These are phyloP conservation scores for Solanum dulcamara DNA, from an alignment of 257 asterid species.

Conservation along the genomic window DNA sequence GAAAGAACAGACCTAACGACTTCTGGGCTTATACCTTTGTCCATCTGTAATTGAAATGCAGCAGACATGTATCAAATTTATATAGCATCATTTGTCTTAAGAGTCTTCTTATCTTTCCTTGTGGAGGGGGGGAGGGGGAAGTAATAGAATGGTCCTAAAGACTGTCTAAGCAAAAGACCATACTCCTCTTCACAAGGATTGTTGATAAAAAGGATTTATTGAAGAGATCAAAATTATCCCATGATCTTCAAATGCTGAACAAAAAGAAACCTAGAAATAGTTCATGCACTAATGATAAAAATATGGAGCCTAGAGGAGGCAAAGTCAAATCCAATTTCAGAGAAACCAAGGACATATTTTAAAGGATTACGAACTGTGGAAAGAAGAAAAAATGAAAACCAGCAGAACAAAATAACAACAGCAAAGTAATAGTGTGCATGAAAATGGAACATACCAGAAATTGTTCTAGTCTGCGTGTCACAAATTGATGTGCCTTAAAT, in stretches of 20 bases:
- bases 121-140: background rate
- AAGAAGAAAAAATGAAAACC: background rate
- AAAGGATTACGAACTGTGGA: background rate
- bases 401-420: background rate
- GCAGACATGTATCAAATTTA: conserved; percentile 6
- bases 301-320: background rate
- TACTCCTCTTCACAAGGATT: background rate
- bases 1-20: conserved; percentile 82
- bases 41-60: conserved; percentile 47
- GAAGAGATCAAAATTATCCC: background rate
- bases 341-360: background rate
- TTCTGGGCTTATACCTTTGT: conserved; percentile 76
- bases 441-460: conserved; percentile 59
- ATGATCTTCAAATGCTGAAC: background rate
- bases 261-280: background rate
- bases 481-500: conserved; percentile 76
- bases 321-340: background rate
- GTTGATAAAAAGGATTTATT: background rate
- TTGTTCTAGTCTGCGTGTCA: conserved; percentile 85
- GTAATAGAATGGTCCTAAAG: background rate
- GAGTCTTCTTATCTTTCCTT: background rate
- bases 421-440: background rate
- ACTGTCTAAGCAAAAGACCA: background rate
- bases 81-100: background rate
- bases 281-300: background rate